Conservation (phyloP, 169 alveolate species). For the Eimeria praecox region DNA sequence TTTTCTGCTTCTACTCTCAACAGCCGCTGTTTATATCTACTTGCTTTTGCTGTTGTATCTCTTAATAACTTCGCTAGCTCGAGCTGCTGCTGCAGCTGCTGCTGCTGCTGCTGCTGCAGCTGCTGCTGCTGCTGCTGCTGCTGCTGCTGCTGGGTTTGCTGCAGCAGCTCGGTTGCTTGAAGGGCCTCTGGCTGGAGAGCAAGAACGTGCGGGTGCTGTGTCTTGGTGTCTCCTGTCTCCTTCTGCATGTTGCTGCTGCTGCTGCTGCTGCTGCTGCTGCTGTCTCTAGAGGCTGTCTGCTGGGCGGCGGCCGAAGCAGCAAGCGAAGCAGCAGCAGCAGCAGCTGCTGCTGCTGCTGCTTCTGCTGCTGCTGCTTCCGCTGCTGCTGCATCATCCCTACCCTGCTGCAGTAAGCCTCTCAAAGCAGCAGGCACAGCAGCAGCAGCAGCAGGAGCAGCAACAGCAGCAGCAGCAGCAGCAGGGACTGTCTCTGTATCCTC, state of each 20-base stretch:
- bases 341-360: constrained; percentile 22
- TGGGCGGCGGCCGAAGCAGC: not conserved
- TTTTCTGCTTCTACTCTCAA: constrained; percentile 30
- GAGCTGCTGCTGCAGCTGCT: not conserved
- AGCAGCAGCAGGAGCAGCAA: not conserved
- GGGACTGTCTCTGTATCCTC: not conserved
- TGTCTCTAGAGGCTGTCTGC: constrained; percentile 46
- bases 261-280: constrained; percentile 56
- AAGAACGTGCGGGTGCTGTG: not conserved
- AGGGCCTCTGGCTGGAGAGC: constrained; percentile 9
- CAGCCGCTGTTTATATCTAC: not conserved
- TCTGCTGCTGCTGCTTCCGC: constrained; percentile 5
- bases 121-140: not conserved
- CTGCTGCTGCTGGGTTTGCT: constrained; percentile 4
- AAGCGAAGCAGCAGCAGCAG: not conserved
- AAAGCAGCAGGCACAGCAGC: not conserved
- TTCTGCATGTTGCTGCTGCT: not conserved
- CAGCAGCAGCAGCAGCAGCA: constrained; percentile 11
- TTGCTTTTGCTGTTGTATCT: not conserved
- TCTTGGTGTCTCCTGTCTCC: not conserved
- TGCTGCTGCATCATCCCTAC: not conserved
- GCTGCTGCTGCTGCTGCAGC: constrained; percentile 32
- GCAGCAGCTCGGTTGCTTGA: constrained; percentile 31
- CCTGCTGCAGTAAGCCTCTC: not conserved
- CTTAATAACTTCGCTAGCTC: constrained; percentile 12